These are phyloP conservation scores for Coemansia sp. DNA, from an alignment of 192 early-diverging fungal species.

Conservation along the genomic window DNA sequence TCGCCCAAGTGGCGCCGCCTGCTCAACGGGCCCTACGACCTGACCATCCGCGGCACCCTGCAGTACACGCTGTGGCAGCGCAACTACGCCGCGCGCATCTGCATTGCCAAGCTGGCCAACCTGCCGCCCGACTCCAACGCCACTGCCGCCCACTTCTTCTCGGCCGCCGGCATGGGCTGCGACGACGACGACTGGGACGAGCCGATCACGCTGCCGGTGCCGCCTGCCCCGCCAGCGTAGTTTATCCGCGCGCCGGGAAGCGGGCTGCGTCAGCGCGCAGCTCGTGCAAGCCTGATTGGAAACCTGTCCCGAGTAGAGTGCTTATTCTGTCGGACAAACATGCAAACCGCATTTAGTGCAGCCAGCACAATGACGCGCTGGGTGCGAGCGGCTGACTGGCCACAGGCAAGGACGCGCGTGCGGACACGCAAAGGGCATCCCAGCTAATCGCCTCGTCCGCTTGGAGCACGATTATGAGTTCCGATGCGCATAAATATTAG, in stretches of 20 bases:
- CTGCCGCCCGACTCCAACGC: slow-evolving; percentile 32
- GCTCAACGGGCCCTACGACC: slow-evolving; percentile 48
- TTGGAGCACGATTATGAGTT: too few species aligned
- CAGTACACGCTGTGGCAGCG: slow-evolving; percentile 54
- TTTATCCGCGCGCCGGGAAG: too few species aligned
- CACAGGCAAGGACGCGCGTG: too few species aligned
- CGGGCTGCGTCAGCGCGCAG: background rate
- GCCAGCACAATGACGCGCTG: too few species aligned
- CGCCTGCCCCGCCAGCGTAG: slow-evolving; percentile 18
- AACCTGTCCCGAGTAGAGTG: too few species aligned
- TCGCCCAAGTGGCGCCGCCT: slow-evolving; percentile 38
- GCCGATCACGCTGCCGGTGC: slow-evolving; percentile 31
- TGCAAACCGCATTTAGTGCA: too few species aligned
- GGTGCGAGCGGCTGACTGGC: too few species aligned
- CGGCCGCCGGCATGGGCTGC: slow-evolving; percentile 41
- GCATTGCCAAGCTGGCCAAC: slow-evolving; percentile 51
- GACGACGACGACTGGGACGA: slow-evolving; percentile 46
- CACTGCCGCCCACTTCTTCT: slow-evolving; percentile 4
- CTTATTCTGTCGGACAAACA: too few species aligned
- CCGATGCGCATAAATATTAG: too few species aligned
- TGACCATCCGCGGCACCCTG: slow-evolving; percentile 53
- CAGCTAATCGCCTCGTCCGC: too few species aligned
- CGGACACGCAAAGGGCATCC: too few species aligned
- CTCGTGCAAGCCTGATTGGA: too few species aligned
- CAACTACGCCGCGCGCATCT: slow-evolving; percentile 49